Evolutionary conservation across 208 protist species (phyloP).

Genomic region (Tritrichomonas musculus): DNA sequence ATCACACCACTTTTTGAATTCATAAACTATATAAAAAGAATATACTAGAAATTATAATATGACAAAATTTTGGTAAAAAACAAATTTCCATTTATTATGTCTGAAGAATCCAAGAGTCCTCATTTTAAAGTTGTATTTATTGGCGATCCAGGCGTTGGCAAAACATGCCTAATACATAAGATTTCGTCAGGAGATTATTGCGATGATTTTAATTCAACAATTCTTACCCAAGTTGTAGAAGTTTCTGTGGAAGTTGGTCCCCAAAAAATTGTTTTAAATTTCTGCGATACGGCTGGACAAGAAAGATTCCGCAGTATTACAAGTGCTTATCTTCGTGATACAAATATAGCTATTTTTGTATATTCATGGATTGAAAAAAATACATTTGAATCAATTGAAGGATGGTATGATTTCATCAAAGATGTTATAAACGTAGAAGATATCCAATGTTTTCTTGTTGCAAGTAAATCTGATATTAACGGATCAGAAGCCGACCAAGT

Average conservation of each 20-base stretch:
- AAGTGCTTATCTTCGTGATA: conserved; percentile 38
- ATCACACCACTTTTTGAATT: too few relatives aligned
- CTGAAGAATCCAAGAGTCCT: too few relatives aligned
- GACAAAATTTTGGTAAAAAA: too few relatives aligned
- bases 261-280: conserved; percentile 51
- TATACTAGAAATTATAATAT: too few relatives aligned
- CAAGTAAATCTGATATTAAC: too few relatives aligned
- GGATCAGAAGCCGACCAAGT: too few relatives aligned
- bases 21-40: too few relatives aligned
- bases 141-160: conserved; percentile 53
- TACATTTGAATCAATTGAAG: conserved; percentile 88
- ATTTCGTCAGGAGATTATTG: conserved; percentile 54
- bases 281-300: conserved; percentile 48
- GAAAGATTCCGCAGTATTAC: conserved; percentile 42
- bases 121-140: conserved; percentile 54
- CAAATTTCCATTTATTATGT: too few relatives aligned
- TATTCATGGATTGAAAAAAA: conserved; percentile 31
- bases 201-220: conserved; percentile 50
- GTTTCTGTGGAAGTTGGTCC: conserved; percentile 45
- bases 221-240: conserved; percentile 58
- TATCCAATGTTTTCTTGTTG: too few relatives aligned
- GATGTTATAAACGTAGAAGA: too few relatives aligned
- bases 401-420: too few relatives aligned
- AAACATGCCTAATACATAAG: conserved; percentile 53
- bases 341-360: conserved; percentile 4